Conservation (phyloP, 2,329 filamentous ascomycete species). For the Verticillium nubilum region DNA sequence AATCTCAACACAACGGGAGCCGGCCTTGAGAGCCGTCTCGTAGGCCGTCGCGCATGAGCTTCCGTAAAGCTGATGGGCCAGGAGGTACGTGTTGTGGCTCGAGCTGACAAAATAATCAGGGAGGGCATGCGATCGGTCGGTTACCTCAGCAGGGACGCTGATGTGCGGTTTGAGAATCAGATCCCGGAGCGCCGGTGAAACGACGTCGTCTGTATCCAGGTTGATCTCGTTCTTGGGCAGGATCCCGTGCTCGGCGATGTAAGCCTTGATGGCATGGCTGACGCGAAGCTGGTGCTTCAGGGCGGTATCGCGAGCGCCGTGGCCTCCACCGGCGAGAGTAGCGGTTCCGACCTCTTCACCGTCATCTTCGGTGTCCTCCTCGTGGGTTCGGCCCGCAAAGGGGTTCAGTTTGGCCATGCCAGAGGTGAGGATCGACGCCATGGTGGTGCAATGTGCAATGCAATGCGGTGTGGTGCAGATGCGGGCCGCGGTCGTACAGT, state of each 20-base stretch:
- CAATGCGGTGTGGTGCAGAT: background rate
- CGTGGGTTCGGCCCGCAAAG: slow-evolving; percentile 21
- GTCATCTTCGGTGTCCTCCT: slow-evolving; percentile 42
- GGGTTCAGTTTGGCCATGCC: slow-evolving; percentile 31
- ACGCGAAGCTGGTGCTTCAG: slow-evolving; percentile 51
- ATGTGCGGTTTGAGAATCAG: slow-evolving; percentile 54
- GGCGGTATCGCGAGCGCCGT: slow-evolving; percentile 39
- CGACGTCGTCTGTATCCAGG: slow-evolving; percentile 25
- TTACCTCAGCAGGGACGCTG: slow-evolving; percentile 46
- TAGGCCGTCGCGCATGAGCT: slow-evolving; percentile 58
- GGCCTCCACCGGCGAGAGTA: slow-evolving; percentile 55
- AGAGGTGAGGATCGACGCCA: slow-evolving; percentile 4
- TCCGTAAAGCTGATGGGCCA: slow-evolving; percentile 65
- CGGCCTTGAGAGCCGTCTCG: slow-evolving; percentile 54
- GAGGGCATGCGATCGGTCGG: slow-evolving; percentile 54
- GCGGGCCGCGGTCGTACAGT: no score
- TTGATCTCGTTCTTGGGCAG: slow-evolving; percentile 45
- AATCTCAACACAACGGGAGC: slow-evolving; percentile 67
- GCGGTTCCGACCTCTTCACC: slow-evolving; percentile 45
- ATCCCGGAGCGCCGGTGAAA: slow-evolving; percentile 37
- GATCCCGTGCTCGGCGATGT: slow-evolving; percentile 47
- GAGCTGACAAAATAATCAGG: slow-evolving; percentile 69
- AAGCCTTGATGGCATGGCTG: slow-evolving; percentile 51
- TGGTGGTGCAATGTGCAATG: background rate
- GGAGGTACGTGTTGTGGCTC: slow-evolving; percentile 68